Evolutionary conservation across 2,329 filamentous ascomycete species (phyloP).

Genomic region (Exophiala calicioides): DNA sequence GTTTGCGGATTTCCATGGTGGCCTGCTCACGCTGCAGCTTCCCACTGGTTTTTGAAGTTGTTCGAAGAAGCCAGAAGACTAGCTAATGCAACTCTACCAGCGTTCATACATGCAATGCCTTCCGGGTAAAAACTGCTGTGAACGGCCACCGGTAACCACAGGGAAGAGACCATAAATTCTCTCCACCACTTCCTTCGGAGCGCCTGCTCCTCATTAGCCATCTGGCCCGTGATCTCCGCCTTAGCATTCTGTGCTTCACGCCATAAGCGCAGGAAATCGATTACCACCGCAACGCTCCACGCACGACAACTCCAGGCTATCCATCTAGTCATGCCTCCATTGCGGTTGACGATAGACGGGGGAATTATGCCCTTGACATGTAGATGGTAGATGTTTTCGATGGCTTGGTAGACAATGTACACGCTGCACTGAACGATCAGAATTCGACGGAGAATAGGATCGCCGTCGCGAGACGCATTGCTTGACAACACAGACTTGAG

Average conservation of each 20-base stretch:
- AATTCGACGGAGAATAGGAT: constrained; percentile 52
- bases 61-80: constrained; percentile 54
- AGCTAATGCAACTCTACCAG: constrained; percentile 56
- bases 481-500: constrained; percentile 61
- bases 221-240: constrained; percentile 8
- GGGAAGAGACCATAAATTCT: constrained; percentile 31
- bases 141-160: constrained; percentile 75
- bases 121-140: constrained; percentile 72
- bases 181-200: constrained; percentile 33
- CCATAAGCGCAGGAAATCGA: constrained; percentile 70
- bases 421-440: constrained; percentile 67
- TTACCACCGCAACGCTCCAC: constrained; percentile 74
- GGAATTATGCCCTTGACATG: constrained; percentile 69
- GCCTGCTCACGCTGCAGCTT: constrained; percentile 40
- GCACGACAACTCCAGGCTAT: constrained; percentile 73
- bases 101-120: constrained; percentile 59
- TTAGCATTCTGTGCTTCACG: constrained; percentile 38
- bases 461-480: constrained; percentile 34
- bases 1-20: too few species aligned
- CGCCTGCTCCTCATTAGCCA: constrained; percentile 10
- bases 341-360: constrained; percentile 39
- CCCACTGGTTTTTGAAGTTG: constrained; percentile 48
- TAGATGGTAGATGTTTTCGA: constrained; percentile 82
- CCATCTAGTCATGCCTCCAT: constrained; percentile 55
- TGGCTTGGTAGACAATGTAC: constrained; percentile 69